phyloP scores from a whole-genome alignment of 495 filamentous ascomycete species.

The Aspergillus nidulans region DNA sequence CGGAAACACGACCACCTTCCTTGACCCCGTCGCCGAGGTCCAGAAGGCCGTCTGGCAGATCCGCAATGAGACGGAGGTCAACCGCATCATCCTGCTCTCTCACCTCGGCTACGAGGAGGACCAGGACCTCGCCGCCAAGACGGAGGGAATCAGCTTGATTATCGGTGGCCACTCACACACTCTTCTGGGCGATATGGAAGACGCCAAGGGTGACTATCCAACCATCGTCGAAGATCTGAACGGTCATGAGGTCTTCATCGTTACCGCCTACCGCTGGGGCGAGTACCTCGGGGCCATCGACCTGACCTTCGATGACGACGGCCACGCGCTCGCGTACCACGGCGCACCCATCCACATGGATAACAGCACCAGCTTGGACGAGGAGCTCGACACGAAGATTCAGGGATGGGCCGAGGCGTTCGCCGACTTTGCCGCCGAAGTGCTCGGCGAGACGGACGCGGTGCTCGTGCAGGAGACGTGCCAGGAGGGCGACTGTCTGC shows the following conservation, averaged over 20 bases:
- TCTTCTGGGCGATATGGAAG: constrained; percentile 4
- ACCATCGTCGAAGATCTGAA: constrained; percentile 1
- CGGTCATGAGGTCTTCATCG: not conserved
- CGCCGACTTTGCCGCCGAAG: not conserved
- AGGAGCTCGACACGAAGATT: constrained; percentile 1
- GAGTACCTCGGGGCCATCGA: constrained; percentile 2
- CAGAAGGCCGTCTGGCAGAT: constrained; percentile 3
- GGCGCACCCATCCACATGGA: constrained; percentile 5
- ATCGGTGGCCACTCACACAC: constrained; percentile 2
- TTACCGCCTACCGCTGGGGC: constrained; percentile 4
- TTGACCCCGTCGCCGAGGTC: not conserved
- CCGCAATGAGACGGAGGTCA: not conserved
- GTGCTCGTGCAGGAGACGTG: not conserved
- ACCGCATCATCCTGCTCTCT: not conserved
- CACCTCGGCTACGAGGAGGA: constrained; percentile 3
- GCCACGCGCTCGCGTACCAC: constrained; percentile 1
- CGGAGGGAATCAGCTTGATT: not conserved
- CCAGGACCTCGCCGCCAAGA: constrained; percentile 1
- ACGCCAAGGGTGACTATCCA: not conserved
- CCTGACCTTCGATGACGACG: not conserved
- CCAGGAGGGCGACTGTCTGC: constrained; percentile 1
- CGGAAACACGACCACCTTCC: constrained; percentile 3
- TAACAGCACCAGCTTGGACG: not conserved
- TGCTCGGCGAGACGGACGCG: not conserved
- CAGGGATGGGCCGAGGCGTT: constrained; percentile 2